Base-by-base conservation (phyloP, 345 rosid genomes). In the Citrus unshiu region DNA sequence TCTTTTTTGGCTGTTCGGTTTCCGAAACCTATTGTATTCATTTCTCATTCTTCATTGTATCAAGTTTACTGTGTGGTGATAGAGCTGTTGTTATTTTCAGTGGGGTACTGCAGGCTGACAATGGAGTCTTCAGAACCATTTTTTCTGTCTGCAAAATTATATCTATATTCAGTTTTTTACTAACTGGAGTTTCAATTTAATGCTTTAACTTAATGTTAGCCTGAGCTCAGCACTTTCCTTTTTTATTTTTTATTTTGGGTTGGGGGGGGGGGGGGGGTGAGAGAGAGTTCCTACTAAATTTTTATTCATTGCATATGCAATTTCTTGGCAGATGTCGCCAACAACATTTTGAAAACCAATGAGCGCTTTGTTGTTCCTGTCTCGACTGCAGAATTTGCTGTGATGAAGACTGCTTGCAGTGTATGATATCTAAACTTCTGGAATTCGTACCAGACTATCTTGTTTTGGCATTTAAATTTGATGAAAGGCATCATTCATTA, bases 391-490 rank as follows among this genome's bases (percentile, higher is more conserved):
- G 98, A 96, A 86, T 93, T 96, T 81, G 83, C 92, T 13, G 99
- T 94, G 75, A 46, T 96, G 90, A 96, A 89, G 92, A 87, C 95
- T 73, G 95, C 95, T 61, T 93, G 90, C 86, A 91, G 91, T 81
- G 98, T 96, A 92, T 84, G 93, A 73, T 72, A 70, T 68, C 35
- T 66, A 7, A 18, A 51, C 67, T 37, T 57, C n/a, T 39, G 29
- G 39, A 49, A 56, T 54, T 54, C 3, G 7, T 34, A 32, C 46
- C 18, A 24, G 25, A 59, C 71, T 34, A 46, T 21, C 32, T 34
- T n/a, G 7, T 51, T 74, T 83, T 19, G 25, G 40, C 24, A 12
- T 51, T 72, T 32, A 24, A 40, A 27, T n/a, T 30, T 70, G 67
- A 25, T 27, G 18, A 57, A 59, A 59, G 67, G 14, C 16, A 6